These are phyloP conservation scores for Hanseniaspora guilliermondii DNA, from an alignment of 805 yeast genomes.

Conservation along the genomic window DNA sequence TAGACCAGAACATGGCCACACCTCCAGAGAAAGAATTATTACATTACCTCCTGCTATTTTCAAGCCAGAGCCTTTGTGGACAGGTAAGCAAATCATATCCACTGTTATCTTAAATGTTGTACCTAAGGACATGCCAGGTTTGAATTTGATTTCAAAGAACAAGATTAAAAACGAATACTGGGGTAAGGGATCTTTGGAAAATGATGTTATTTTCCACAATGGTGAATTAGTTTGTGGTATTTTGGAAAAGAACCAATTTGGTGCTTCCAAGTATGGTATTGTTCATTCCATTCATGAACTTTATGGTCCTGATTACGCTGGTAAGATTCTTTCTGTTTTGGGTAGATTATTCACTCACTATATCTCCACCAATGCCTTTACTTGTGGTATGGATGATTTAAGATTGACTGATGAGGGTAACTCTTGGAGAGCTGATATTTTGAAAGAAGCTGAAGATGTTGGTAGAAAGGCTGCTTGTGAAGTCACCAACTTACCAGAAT, in stretches of 20 bases:
- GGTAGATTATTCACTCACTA: conserved; percentile 92
- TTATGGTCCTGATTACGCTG: conserved; percentile 84
- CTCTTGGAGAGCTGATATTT: conserved; percentile 70
- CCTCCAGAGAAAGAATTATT: conserved; percentile 51
- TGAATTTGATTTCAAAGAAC: conserved; percentile 70
- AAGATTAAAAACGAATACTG: conserved; percentile 91
- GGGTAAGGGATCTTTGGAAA: conserved; percentile 76
- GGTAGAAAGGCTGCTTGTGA: conserved; percentile 92
- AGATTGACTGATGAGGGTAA: conserved; percentile 87
- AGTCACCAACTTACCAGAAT: conserved; percentile 64
- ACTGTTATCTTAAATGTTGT: conserved; percentile 82
- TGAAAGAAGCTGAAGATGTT: conserved; percentile 61
- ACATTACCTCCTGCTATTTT: conserved; percentile 82
- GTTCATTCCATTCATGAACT: conserved; percentile 94
- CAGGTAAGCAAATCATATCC: conserved; percentile 92
- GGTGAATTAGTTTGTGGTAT: conserved; percentile 90
- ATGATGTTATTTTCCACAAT: conserved; percentile 68
- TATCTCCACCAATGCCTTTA: conserved; percentile 81
- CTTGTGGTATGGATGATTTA: conserved; percentile 99
- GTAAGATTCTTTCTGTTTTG: conserved; percentile 77
- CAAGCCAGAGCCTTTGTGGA: conserved; percentile 88
- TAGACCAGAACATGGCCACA: conserved; percentile 95
- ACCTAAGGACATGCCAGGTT: conserved; percentile 81
- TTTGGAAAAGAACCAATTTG: conserved; percentile 94
- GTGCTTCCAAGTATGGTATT: conserved; percentile 93